Evolutionary conservation across 257 asterid species (phyloP).

Genomic region (Capsicum chinense): DNA sequence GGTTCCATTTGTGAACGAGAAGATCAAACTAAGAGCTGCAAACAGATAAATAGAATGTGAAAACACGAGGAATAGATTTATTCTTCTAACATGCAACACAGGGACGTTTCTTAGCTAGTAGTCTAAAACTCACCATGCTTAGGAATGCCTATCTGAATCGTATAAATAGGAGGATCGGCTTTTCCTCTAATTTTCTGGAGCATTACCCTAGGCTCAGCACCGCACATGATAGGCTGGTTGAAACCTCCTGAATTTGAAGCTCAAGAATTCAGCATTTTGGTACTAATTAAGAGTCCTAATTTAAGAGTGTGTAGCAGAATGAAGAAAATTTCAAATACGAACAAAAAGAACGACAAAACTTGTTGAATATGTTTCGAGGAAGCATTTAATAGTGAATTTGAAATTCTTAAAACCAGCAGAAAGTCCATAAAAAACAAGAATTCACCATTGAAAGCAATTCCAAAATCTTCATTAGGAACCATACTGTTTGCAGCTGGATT

Average conservation of each 20-base stretch:
- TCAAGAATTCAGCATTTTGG: slow-evolving; percentile 21
- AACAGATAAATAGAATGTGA: slow-evolving; percentile 11
- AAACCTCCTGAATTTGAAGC: slow-evolving; percentile 64
- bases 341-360: not conserved
- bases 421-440: not conserved
- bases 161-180: slow-evolving; percentile 75
- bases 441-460: slow-evolving; percentile 81
- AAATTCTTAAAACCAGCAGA: not conserved
- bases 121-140: slow-evolving; percentile 62
- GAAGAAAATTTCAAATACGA: not conserved
- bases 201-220: slow-evolving; percentile 92
- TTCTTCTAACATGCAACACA: not conserved
- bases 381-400: not conserved
- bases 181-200: slow-evolving; percentile 70
- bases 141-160: slow-evolving; percentile 85
- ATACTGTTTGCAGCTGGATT: slow-evolving; percentile 74
- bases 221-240: slow-evolving; percentile 96
- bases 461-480: slow-evolving; percentile 64
- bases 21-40: slow-evolving; percentile 83
- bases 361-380: not conserved
- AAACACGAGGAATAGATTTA: not conserved
- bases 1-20: slow-evolving; percentile 81
- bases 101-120: not conserved
- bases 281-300: not conserved
- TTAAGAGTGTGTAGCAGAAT: not conserved